A percentile compares a stretch with the other conserved stretches of the same genome.
phyloP scores from a whole-genome alignment of 371 early-diverging fungal genomes.

The Hamiltosporidium tvaerminnensis region DNA sequence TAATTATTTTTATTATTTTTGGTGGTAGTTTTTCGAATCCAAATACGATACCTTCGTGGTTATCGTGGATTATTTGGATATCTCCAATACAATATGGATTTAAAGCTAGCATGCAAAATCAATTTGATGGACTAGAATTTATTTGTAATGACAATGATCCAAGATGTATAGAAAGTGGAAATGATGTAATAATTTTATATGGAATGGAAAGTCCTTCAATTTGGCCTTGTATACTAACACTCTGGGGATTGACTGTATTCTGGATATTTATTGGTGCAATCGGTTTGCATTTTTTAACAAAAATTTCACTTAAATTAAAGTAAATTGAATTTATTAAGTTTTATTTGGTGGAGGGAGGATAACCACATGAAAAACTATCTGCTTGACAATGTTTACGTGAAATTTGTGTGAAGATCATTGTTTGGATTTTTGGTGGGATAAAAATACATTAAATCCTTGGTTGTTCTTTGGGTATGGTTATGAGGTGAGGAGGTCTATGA shows the following conservation, averaged over 20 bases:
- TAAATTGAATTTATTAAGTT: no score
- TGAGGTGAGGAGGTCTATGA: no score
- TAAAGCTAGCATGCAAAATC: conserved; percentile 35
- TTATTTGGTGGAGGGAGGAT: no score
- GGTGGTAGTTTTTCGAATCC: conserved; percentile 53
- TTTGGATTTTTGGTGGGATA: no score
- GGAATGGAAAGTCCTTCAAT: no score
- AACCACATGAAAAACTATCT: no score
- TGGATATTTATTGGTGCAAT: conserved; percentile 1
- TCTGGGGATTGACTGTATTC: neutral
- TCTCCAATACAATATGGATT: conserved; percentile 48
- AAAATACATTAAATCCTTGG: no score
- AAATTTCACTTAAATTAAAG: neutral
- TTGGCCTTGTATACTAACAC: neutral
- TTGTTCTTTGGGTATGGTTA: no score
- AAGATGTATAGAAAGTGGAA: conserved; percentile 4
- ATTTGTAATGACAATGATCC: neutral
- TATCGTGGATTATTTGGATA: conserved; percentile 53
- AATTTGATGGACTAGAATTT: conserved; percentile 15
- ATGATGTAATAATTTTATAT: conserved; percentile 9
- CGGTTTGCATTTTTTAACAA: neutral
- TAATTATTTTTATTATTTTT: conserved; percentile 54
- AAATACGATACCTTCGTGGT: conserved; percentile 45
- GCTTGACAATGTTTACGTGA: no score
- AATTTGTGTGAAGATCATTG: no score